Evolutionary conservation across 495 filamentous ascomycete genomes (phyloP).

Genomic region (Cercophora newfieldiana): DNA sequence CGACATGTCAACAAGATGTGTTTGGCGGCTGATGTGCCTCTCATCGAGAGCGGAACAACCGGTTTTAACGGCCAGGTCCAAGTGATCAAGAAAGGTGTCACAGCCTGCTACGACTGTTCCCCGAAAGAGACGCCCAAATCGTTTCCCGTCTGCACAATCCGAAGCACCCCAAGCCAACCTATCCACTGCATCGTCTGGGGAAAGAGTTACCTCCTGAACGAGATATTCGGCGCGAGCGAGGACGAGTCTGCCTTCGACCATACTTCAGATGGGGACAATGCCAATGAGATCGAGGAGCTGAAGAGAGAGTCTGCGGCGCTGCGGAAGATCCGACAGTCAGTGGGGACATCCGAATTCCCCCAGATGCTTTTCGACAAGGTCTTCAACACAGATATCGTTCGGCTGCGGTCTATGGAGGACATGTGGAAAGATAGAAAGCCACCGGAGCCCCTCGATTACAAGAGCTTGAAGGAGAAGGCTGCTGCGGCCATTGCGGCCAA

Average conservation of each 20-base stretch:
- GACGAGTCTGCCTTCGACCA: slow-evolving; percentile 76
- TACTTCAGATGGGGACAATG: slow-evolving; percentile 79
- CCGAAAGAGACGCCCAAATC: slow-evolving; percentile 84
- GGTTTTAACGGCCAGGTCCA: slow-evolving; percentile 98
- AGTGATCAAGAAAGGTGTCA: slow-evolving; percentile 89
- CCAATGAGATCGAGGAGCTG: slow-evolving; percentile 83
- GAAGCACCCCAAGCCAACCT: slow-evolving; percentile 89
- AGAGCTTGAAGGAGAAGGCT: slow-evolving; percentile 42
- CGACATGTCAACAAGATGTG: slow-evolving; percentile 99
- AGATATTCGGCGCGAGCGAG: slow-evolving; percentile 91
- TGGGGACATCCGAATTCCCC: slow-evolving; percentile 77
- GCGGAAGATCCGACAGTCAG: slow-evolving; percentile 76
- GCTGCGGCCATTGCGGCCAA: slow-evolving; percentile 53
- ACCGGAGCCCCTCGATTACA: slow-evolving; percentile 71
- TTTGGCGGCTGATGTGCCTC: slow-evolving; percentile 80
- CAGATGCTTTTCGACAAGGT: slow-evolving; percentile 89
- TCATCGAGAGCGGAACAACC: slow-evolving; percentile 96
- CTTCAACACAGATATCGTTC: slow-evolving; percentile 80
- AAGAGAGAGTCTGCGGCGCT: slow-evolving; percentile 79
- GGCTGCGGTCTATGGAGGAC: slow-evolving; percentile 84
- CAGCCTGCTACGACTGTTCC: slow-evolving; percentile 95
- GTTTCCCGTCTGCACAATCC: slow-evolving; percentile 94
- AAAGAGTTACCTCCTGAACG: slow-evolving; percentile 92
- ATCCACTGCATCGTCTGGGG: slow-evolving; percentile 99
- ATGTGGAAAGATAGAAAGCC: slow-evolving; percentile 89